phyloP scores from a whole-genome alignment of 2,329 filamentous ascomycete genomes.

The Neopestalotiopsis sp. region DNA sequence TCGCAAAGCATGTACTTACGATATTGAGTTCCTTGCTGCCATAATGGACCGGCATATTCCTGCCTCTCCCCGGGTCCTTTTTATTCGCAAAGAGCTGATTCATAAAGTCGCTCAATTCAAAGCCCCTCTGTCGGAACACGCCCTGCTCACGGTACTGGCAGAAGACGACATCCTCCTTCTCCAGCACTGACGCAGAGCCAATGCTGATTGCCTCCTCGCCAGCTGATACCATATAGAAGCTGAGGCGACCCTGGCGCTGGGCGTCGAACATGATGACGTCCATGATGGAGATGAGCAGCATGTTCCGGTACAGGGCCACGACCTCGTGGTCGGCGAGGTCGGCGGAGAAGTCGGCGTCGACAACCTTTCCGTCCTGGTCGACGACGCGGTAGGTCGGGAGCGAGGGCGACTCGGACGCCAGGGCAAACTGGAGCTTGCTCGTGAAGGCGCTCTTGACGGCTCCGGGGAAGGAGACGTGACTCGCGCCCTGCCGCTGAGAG shows the following conservation, averaged over 20 bases:
- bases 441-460: conserved; percentile 95
- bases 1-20: conserved; percentile 51
- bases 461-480: conserved; percentile 81
- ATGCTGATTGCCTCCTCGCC: conserved; percentile 95
- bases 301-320: conserved; percentile 67
- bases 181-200: conserved; percentile 82
- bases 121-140: conserved; percentile 88
- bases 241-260: conserved; percentile 89
- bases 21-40: conserved; percentile 85
- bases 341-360: conserved; percentile 73
- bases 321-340: conserved; percentile 71
- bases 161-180: conserved; percentile 88
- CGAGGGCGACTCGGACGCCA: conserved; percentile 72
- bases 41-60: conserved; percentile 99
- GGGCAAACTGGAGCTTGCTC: conserved; percentile 76
- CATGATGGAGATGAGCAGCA: conserved; percentile 80
- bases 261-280: conserved; percentile 98
- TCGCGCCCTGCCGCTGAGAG: conserved; percentile 61
- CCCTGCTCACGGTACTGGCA: conserved; percentile 95
- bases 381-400: conserved; percentile 93
- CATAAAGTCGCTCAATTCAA: conserved; percentile 90
- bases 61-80: conserved; percentile 78
- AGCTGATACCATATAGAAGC: conserved; percentile 97
- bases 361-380: conserved; percentile 83
- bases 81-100: conserved; percentile 89